Base-by-base conservation (phyloP, 73 alveolate species). In the Urostyla sp. region DNA sequence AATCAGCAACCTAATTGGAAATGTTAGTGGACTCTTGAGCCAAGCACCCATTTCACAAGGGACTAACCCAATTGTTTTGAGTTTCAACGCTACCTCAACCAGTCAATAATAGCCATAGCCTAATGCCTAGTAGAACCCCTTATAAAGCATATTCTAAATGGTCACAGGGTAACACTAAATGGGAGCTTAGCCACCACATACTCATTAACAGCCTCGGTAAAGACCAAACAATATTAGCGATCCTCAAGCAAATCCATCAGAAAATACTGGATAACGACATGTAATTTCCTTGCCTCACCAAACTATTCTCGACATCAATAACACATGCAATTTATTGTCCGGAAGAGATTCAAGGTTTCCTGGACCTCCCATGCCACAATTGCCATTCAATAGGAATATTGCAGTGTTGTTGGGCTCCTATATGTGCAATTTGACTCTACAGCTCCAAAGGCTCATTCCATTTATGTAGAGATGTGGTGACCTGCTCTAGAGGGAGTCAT, bases 331-430 rank as follows among this genome's bases (percentile, higher is more conserved):
- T 53, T 55, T 72, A 37, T 11, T 82, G 75, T 21, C 72, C 63
- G 91, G 91, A 24, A 34, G 50, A 11, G 78, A 50, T 15, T 27
- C 80, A 27, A 20, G 38, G 21, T 72, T 82, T 61, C 91, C 91
- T 0, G 91, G 91, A 35, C 91, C 91, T 21, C 36, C 75, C 24
- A 58, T 82, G 82, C 91, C 91, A 15, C 60, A 80, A 4, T 28
- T 48, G 6, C 86, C 86, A 8, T 31, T 58, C 13, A 80, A 31
- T 1, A 51, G 91, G 28, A 72, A 81, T 23, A 23, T 79, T 38
- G 16, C 31, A 0, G 73, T 36, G 16, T 1, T 82, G 8, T 27
- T 82, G 28, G 91, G 91, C 0, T 72, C 86, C 0, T 82, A 35
- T 43, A 11, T 82, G 34, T 36, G 30, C 63, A 72, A 72, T 38